Conservation (phyloP, 768 basidiomycete genomes). For the Neoboletus brunneissimus region DNA sequence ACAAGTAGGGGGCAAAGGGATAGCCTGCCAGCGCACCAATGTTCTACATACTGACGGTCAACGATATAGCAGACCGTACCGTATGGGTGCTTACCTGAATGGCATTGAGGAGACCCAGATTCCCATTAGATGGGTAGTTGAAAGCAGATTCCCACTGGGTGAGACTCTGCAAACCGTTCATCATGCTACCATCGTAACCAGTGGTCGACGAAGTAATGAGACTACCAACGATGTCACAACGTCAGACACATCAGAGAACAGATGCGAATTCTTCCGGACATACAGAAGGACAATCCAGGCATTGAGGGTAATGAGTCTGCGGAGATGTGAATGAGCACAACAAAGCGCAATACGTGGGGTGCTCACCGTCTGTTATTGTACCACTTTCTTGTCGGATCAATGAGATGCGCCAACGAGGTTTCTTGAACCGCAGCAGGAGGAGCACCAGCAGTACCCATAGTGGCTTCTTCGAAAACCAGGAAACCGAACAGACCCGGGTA, state of each 20-base stretch:
- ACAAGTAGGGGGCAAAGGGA: slow-evolving; percentile 67
- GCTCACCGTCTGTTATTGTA: slow-evolving; percentile 69
- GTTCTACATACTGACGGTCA: slow-evolving; percentile 41
- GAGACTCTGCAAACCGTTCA: slow-evolving; percentile 76
- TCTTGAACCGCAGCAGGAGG: slow-evolving; percentile 26
- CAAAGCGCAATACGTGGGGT: not conserved
- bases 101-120: slow-evolving; percentile 66
- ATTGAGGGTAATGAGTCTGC: slow-evolving; percentile 60
- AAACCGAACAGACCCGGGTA: slow-evolving; percentile 27
- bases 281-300: slow-evolving; percentile 69
- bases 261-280: slow-evolving; percentile 17
- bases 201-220: slow-evolving; percentile 74
- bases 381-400: slow-evolving; percentile 69
- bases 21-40: slow-evolving; percentile 69
- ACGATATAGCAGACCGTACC: not conserved
- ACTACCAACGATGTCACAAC: slow-evolving; percentile 28
- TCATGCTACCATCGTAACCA: slow-evolving; percentile 75
- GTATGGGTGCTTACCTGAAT: slow-evolving; percentile 49
- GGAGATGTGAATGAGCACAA: not conserved
- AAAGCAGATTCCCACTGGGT: slow-evolving; percentile 65
- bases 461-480: slow-evolving; percentile 1
- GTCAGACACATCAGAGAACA: not conserved
- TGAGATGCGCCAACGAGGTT: slow-evolving; percentile 48
- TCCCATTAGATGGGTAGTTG: slow-evolving; percentile 50
- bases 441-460: slow-evolving; percentile 56